Conservation (phyloP, 345 rosid genomes). For the Hibiscus tridactylites region DNA sequence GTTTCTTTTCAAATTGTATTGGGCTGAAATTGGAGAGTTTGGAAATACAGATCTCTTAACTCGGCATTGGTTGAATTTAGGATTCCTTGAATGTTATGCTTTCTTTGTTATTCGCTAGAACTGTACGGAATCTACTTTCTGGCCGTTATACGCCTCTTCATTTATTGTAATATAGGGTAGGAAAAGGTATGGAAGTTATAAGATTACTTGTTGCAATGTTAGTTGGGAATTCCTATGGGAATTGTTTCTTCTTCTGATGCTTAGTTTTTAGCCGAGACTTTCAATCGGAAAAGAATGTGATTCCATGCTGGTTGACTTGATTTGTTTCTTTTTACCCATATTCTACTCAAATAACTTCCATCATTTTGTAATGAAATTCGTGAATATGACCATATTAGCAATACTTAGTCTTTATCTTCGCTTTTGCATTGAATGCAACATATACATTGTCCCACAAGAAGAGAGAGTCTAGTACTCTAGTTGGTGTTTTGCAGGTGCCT, state of each 20-base stretch:
- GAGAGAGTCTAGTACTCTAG: neutral
- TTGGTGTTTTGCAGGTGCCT: conserved; percentile 1
- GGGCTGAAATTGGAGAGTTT: neutral
- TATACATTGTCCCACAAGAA: neutral
- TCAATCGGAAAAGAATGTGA: neutral
- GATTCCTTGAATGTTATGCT: neutral
- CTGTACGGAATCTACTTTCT: neutral
- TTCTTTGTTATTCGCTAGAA: neutral
- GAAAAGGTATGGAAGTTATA: neutral
- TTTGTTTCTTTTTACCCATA: too few relatives aligned
- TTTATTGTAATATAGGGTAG: neutral
- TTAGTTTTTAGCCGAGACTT: neutral
- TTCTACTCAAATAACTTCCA: neutral
- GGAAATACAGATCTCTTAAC: neutral
- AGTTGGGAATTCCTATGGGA: neutral
- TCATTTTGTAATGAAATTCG: too few relatives aligned
- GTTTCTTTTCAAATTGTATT: neutral
- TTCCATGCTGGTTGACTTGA: too few relatives aligned
- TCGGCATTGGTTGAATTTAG: neutral
- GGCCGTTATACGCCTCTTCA: neutral
- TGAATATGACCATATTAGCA: neutral
- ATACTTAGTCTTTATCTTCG: neutral
- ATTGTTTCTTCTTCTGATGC: neutral
- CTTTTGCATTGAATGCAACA: neutral
- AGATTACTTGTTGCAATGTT: neutral